Evolutionary conservation across 257 asterid genomes (phyloP).

Genomic region (Gentiana straminea): DNA sequence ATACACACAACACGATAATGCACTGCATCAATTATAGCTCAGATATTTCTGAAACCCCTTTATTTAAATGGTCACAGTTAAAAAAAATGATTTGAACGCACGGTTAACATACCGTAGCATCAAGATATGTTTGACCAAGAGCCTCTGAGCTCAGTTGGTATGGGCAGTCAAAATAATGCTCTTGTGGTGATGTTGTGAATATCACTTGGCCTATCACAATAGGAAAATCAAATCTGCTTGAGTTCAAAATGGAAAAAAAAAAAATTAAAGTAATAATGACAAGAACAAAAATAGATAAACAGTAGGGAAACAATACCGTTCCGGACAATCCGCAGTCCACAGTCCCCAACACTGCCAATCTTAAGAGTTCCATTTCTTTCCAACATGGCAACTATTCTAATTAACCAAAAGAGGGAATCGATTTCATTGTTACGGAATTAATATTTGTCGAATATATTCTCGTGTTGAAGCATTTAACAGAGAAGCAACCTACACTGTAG

Average conservation of each 20-base stretch:
- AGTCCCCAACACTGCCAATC: slow-evolving; percentile 82
- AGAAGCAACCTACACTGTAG: slow-evolving; percentile 60
- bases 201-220: slow-evolving; percentile 45
- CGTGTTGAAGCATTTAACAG: background rate
- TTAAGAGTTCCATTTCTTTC: slow-evolving; percentile 59
- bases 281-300: background rate
- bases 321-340: slow-evolving; percentile 66
- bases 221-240: background rate
- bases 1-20: too few species aligned
- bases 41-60: too few species aligned
- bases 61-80: background rate
- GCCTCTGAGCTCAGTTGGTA: slow-evolving; percentile 86
- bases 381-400: slow-evolving; percentile 72
- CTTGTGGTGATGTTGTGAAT: slow-evolving; percentile 73
- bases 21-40: background rate
- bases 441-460: background rate
- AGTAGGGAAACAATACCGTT: slow-evolving; percentile 30
- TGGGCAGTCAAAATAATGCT: slow-evolving; percentile 90
- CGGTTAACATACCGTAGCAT: slow-evolving; percentile 54
- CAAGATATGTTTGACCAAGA: slow-evolving; percentile 71
- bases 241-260: background rate
- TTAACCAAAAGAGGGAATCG: slow-evolving; percentile 5
- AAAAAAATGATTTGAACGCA: slow-evolving; percentile 7
- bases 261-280: too few species aligned
- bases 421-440: background rate